Evolutionary conservation across 1,284 basidiomycete genomes (phyloP), one percentile per base, ranked within the genome.

Genomic region (Trametes sp.): DNA sequence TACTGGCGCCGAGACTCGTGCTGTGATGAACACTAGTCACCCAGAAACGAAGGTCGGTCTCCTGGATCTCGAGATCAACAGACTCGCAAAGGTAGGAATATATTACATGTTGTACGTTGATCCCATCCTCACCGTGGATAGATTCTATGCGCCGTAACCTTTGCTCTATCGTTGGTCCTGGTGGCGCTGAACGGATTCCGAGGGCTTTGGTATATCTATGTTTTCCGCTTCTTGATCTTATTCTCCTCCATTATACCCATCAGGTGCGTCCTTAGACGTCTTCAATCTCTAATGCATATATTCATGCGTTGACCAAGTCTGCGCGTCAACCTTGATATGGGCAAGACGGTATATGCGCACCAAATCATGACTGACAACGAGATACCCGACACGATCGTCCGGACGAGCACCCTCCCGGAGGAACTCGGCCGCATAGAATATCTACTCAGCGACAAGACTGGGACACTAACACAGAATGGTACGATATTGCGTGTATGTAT

Each of bases 171-270:
- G 0, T 77, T 99, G 33, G 87, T 92, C 41, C 87, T 99, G 7
- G 98, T 99, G 1, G 97, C 96, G 0, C 79, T 98, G 57, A 99
- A 99, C 73, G 96, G 98, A 4, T 99, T 99, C 82, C 83, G 96
- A 29, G 97, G 98, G 0, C 84, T 89, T 59, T 99, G 97, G 95
- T 96, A 95, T 74, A 90, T 98, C 69, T 98, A 98, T 73, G 90
- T 98, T 31, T 93, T 98, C 78, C 88, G 98, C 33, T 99, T 99
- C 77, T 83, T 99, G 60, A 99, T 99, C 73, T 83, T 99, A 4
- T 99, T 99, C 77, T 98, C 95, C 46, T 97, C 95, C 21, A 99
- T 99, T 77, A 99, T 99, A 72, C 98, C 98, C 28, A 99, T 99
- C 80, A 96, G 94, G 95, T 94, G 53, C 64, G 89, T 76, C 28